phyloP scores from a whole-genome alignment of 1,139 yeast species.

The Oligophagozyma castellii region DNA sequence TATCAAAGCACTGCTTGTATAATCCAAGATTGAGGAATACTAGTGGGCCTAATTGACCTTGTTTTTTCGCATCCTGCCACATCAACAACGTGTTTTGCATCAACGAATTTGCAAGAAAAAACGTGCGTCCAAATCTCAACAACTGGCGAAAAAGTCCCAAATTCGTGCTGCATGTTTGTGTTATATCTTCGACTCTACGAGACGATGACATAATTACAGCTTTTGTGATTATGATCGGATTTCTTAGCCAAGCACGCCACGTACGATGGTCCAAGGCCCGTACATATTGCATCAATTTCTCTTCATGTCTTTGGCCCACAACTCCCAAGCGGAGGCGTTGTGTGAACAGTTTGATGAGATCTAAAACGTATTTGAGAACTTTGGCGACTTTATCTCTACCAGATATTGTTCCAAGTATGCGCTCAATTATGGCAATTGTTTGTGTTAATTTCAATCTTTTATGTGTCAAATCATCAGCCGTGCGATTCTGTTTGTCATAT shows the following conservation, averaged over 20 bases:
- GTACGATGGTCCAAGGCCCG: constrained; percentile 18
- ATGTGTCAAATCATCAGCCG: too few species aligned
- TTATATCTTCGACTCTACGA: constrained; percentile 25
- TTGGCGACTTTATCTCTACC: constrained; percentile 67
- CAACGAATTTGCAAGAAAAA: constrained; percentile 35
- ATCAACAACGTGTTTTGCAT: constrained; percentile 9
- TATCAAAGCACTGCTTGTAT: too few species aligned
- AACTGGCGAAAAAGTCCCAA: constrained; percentile 53
- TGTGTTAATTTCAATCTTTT: too few species aligned
- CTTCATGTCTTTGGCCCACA: too few species aligned
- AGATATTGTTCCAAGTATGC: constrained; percentile 26
- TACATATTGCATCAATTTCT: constrained; percentile 12
- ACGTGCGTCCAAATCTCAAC: constrained; percentile 59
- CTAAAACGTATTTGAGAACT: constrained; percentile 42
- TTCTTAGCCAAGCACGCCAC: constrained; percentile 13
- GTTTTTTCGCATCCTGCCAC: too few species aligned
- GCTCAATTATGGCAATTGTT: not conserved
- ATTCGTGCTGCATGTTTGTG: constrained; percentile 35
- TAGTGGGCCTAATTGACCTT: too few species aligned
- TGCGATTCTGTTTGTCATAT: too few species aligned
- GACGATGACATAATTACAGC: constrained; percentile 8
- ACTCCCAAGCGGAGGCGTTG: constrained; percentile 26
- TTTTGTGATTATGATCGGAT: constrained; percentile 11
- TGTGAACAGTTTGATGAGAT: constrained; percentile 40
- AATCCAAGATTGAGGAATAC: too few species aligned